Percentiles rank a stretch among this genome's conserved stretches.
Evolutionary conservation across 108 stramenopile species (phyloP).

Genomic region (Chaetoceros tenuissimus): DNA sequence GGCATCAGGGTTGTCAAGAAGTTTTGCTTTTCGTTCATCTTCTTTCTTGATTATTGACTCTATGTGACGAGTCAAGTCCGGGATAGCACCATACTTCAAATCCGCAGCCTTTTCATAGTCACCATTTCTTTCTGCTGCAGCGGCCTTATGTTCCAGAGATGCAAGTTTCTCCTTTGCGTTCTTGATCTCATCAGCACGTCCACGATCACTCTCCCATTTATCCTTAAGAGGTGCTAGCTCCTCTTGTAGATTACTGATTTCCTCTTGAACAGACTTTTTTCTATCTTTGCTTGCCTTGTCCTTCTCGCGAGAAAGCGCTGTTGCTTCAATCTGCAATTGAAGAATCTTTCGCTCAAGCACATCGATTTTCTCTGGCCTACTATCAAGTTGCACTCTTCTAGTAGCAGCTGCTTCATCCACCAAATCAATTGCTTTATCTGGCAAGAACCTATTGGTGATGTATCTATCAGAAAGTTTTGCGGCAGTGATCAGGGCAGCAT

Average conservation of each 20-base stretch:
- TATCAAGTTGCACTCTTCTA: slow-evolving; percentile 85
- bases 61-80: slow-evolving; percentile 73
- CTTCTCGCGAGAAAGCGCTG: slow-evolving; percentile 73
- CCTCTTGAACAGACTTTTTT: slow-evolving; percentile 44
- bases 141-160: slow-evolving; percentile 65
- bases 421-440: slow-evolving; percentile 94
- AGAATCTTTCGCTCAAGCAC: slow-evolving; percentile 75
- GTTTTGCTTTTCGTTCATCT: slow-evolving; percentile 54
- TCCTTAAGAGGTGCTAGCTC: slow-evolving; percentile 48
- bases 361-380: slow-evolving; percentile 84
- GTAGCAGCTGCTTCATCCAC: slow-evolving; percentile 94
- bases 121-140: slow-evolving; percentile 82
- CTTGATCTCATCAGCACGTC: slow-evolving; percentile 76
- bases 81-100: slow-evolving; percentile 88
- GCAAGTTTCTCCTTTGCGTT: slow-evolving; percentile 80
- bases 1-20: slow-evolving; percentile 30
- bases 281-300: slow-evolving; percentile 77
- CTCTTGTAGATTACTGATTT: slow-evolving; percentile 60
- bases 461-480: slow-evolving; percentile 91
- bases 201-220: slow-evolving; percentile 77
- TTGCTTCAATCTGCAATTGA: slow-evolving; percentile 94
- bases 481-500: slow-evolving; percentile 88
- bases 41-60: slow-evolving; percentile 53
- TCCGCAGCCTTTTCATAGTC: slow-evolving; percentile 91
- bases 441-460: slow-evolving; percentile 89